Percentiles rank a stretch among this genome's conserved stretches.
Conservation (phyloP, 2,329 filamentous ascomycete species). For the Exophiala viscosa region DNA sequence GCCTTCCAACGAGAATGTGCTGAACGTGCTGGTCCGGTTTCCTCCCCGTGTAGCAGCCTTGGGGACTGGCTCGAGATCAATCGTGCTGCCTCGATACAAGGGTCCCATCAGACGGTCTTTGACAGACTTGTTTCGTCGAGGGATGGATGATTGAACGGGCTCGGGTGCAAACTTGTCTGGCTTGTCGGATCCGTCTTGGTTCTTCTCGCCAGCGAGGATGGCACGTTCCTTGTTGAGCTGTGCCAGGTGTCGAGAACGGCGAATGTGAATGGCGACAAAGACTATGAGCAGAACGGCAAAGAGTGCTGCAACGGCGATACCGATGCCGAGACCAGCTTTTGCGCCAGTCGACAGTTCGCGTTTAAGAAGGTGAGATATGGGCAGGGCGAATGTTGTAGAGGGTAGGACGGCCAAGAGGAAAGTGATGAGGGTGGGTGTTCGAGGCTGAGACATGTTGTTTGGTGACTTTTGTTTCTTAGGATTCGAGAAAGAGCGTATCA, state of each 20-base stretch:
- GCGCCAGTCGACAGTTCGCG: constrained; percentile 24
- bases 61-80: constrained; percentile 25
- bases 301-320: constrained; percentile 25
- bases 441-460: constrained; percentile 8
- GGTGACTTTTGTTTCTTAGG: neutral
- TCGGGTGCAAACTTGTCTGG: constrained; percentile 22
- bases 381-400: constrained; percentile 13
- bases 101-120: constrained; percentile 29
- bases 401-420: constrained; percentile 15
- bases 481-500: neutral
- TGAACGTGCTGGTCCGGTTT: constrained; percentile 25
- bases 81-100: constrained; percentile 28
- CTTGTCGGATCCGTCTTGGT: constrained; percentile 26
- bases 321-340: constrained; percentile 28
- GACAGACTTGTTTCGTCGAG: constrained; percentile 27
- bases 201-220: constrained; percentile 28
- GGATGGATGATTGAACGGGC: constrained; percentile 13
- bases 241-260: constrained; percentile 22
- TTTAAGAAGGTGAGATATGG: constrained; percentile 21
- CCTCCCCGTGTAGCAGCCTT: constrained; percentile 9
- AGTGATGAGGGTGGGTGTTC: constrained; percentile 2
- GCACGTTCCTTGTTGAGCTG: constrained; percentile 26
- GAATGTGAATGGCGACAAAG: constrained; percentile 27
- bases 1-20: neutral
- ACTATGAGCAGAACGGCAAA: constrained; percentile 18